Conservation (phyloP, 2,329 filamentous ascomycete species). For the Bipolaris victoriae region DNA sequence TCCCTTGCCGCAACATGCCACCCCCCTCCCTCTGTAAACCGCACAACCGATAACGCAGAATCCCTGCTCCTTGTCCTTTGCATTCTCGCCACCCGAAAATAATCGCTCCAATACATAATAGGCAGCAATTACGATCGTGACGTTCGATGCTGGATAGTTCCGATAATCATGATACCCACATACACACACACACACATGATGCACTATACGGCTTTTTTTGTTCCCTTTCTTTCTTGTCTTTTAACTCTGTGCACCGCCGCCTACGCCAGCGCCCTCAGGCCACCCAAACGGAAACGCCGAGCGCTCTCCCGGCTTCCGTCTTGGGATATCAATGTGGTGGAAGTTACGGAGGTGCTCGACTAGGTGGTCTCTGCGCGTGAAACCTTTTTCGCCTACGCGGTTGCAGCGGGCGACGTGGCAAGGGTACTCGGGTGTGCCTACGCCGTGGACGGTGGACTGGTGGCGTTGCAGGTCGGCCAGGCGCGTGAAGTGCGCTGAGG, state of each 20-base stretch:
- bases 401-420: constrained; percentile 40
- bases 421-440: constrained; percentile 39
- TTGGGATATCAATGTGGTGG: constrained; percentile 58
- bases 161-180: no score
- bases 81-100: no score
- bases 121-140: no score
- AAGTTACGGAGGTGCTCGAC: constrained; percentile 63
- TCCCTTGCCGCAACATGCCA: no score
- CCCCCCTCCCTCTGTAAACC: no score
- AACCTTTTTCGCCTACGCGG: constrained; percentile 53
- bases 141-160: no score
- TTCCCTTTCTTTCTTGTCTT: no score
- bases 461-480: constrained; percentile 47
- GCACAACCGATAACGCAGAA: no score
- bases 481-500: constrained; percentile 43
- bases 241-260: background rate
- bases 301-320: constrained; percentile 43
- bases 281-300: constrained; percentile 39
- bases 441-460: constrained; percentile 43
- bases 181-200: no score
- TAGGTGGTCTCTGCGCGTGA: constrained; percentile 63
- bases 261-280: constrained; percentile 18
- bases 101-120: no score
- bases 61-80: no score
- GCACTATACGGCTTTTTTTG: no score